Evolutionary conservation across 768 basidiomycete species (phyloP), one percentile per base, ranked within the genome.

Genomic region (Paxillus involutus): DNA sequence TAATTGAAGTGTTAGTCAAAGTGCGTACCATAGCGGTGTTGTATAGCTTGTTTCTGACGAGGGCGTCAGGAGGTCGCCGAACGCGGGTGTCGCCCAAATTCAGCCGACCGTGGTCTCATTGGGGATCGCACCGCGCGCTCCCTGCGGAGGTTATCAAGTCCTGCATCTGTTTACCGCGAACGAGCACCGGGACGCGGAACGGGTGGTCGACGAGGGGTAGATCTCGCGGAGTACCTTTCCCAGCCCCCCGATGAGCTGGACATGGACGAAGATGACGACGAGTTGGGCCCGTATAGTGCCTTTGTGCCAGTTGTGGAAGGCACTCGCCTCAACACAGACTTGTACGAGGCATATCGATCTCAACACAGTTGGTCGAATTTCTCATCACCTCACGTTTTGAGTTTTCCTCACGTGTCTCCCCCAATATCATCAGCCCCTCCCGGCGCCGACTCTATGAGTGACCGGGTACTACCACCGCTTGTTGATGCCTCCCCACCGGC

Each of bases 1-100:
- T 92, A 47, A 72, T 91, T 53, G 89, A 91, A 55, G 80, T 88
- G 45, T 76, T 92, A 43, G 90, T 91, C 63, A 88, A 87, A 73
- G 90, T 91, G 63, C 68, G 81, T 26, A 4, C 37, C 41, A 12
- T 9, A n/a, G 30, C 24, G 17, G 24, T 43, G 11, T 35, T 44
- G 45, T 47, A 14, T 44, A 40, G 24, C 10, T 29, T 6, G 21
- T 33, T 44, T 35, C 33, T 48, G 26, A 70, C 53, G 5, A 40
- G 4, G 26, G 7, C 45, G 29, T 17, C 10, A 92, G 90, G 90
- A 92, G 78, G 65, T 91, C 39, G 87, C 89, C 8, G 89, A 91
- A 59, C 82, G 90, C 51, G 80, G 80, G 33, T 77, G 74, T 36
- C 81, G 89, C 21, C 73, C 77, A 43, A 77, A 68, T 44, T 56